Conservation (phyloP, 176 grass and related monocot species). For the Aegilops longissima region DNA sequence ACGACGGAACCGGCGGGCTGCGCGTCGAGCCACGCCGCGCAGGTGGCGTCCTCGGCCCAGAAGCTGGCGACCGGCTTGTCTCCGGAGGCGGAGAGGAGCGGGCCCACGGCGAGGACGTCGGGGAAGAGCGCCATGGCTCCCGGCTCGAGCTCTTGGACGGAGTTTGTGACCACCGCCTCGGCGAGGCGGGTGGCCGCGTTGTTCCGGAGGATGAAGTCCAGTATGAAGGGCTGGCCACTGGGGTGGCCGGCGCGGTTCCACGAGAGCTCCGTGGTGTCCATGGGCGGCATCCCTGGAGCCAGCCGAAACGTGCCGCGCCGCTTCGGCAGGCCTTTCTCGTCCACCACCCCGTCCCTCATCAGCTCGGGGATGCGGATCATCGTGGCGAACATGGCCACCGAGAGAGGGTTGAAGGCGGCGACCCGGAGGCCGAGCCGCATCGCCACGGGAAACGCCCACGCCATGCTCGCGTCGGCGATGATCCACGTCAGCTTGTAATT, state of each 20-base stretch:
- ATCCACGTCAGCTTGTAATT: slow-evolving; percentile 41
- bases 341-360: slow-evolving; percentile 44
- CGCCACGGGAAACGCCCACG: slow-evolving; percentile 44
- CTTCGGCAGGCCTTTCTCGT: slow-evolving; percentile 40
- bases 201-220: slow-evolving; percentile 29
- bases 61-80: slow-evolving; percentile 39
- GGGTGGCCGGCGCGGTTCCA: slow-evolving; percentile 47
- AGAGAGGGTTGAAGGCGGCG: slow-evolving; percentile 41
- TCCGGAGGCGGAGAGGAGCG: not conserved
- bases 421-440: slow-evolving; percentile 40
- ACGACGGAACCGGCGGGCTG: slow-evolving; percentile 51
- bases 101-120: slow-evolving; percentile 42
- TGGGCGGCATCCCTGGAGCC: slow-evolving; percentile 38
- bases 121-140: slow-evolving; percentile 34
- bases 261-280: slow-evolving; percentile 36
- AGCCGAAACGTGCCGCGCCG: slow-evolving; percentile 48
- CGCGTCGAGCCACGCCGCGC: slow-evolving; percentile 48
- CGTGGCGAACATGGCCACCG: slow-evolving; percentile 27
- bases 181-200: slow-evolving; percentile 40
- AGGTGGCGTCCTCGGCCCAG: slow-evolving; percentile 49
- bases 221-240: not conserved
- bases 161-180: slow-evolving; percentile 48
- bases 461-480: slow-evolving; percentile 58
- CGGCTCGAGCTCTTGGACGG: slow-evolving; percentile 52
- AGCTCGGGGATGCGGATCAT: slow-evolving; percentile 45